Conservation (phyloP, 331 rosid genomes). For the Phaseolus coccineus region DNA sequence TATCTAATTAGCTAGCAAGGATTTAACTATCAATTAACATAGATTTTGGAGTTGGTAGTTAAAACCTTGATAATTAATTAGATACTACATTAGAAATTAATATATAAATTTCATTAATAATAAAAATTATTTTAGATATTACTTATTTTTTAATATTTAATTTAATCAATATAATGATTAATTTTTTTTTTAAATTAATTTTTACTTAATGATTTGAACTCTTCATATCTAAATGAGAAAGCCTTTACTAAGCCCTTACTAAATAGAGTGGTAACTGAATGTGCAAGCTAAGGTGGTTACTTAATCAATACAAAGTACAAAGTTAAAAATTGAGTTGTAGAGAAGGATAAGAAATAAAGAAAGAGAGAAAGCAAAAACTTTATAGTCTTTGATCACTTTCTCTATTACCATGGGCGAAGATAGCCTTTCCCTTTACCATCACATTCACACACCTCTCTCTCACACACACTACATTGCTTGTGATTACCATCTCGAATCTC, state of each 20-base stretch:
- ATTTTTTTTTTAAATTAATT: no score
- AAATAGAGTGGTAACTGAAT: conserved; percentile 51
- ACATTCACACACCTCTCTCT: conserved; percentile 46
- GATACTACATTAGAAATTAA: no score
- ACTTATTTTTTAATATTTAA: no score
- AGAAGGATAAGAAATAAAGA: conserved; percentile 22
- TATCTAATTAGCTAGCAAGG: no score
- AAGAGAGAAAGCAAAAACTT: conserved; percentile 59
- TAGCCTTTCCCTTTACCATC: conserved; percentile 76
- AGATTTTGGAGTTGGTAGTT: no score
- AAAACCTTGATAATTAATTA: no score
- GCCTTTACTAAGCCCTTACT: background rate
- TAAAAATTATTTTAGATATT: no score
- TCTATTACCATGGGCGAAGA: no score
- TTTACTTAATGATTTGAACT: no score
- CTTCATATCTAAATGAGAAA: background rate
- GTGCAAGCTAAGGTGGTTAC: conserved; percentile 53
- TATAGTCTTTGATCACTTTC: conserved; percentile 67
- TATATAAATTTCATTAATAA: no score
- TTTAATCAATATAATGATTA: no score
- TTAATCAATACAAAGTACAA: background rate
- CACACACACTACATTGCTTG: conserved; percentile 54
- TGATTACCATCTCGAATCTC: conserved; percentile 69
- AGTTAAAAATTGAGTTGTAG: conserved; percentile 36
- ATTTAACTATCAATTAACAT: no score